Evolutionary conservation across 2,329 filamentous ascomycete genomes (phyloP), one percentile per base, ranked within the genome.

Genomic region (Exophiala mesophila): DNA sequence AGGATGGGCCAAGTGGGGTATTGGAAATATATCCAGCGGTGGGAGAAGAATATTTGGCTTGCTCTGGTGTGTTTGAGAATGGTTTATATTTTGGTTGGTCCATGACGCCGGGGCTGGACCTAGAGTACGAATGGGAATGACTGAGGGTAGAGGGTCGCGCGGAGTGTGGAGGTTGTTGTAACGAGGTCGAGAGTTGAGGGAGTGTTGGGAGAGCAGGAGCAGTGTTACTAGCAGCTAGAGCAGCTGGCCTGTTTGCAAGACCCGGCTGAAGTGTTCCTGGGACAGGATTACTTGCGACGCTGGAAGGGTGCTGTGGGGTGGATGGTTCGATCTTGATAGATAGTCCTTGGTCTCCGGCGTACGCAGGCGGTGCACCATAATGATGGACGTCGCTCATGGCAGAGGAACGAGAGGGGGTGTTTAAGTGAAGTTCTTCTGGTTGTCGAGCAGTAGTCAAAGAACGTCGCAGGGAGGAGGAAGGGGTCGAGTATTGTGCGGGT

Each of bases 41-140:
- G 61, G 64, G 62, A 6, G 65, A 57, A 10, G 78, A 74, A 66
- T 83, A 86, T 61, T 87, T 85, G 55, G 75, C 68, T 35, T 46
- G 47, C 23, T 78, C 75, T 19, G 84, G 80, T 2, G 85, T 88
- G 21, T 53, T 69, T 41, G 71, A 73, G 57, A 78, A 79, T 37
- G 77, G 74, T 52, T 78, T 76, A 63, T 82, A 81, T 59, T 77
- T 77, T 50, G 77, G 74, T 44, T 68, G 67, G 46, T 80, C 71
- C 57, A 76, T 60, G 29, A 73, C 76, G 32, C 82, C 80, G 37
- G 88, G 88, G 64, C 88, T 95, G 44, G 88, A 92, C 57, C 86
- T 78, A 35, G 89, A 89, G 66, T 94, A 90, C 60, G 73, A 77
- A 62, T 90, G 86, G 12, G 83, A 75, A 61, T 76, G 69, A 63